Base-by-base conservation (phyloP, 1,139 yeast species). In the Hyphopichia khmerensis region DNA sequence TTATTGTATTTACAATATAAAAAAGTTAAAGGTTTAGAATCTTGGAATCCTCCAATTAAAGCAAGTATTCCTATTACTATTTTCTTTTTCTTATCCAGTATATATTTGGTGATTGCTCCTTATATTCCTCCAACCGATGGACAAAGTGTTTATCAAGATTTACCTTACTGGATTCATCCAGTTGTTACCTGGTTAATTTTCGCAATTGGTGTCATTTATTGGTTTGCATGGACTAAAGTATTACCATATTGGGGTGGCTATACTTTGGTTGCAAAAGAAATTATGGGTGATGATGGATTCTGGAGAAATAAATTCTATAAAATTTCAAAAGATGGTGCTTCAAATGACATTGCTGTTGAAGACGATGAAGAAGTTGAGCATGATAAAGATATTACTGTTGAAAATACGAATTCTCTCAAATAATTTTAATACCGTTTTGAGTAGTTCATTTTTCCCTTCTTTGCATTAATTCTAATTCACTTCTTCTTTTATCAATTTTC, bases 131-230 rank as follows among this genome's bases (percentile, higher is more conserved):
- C 95, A 40, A 59, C 73, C 30, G 69, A 58, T 33, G 87, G 84
- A 30, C 86, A 84, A 65, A 71, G 73, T 39, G 90, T 84, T 44
- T 87, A 86, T 72, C 66, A 79, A 37, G 55, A 60, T 43, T 67
- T 86, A 54, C 96, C 95, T 33, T 88, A 87, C 68, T 88, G 81
- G 75, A 75, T 84, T 43, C 95, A 87, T 61, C 83, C 91, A 56
- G 95, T 87, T 40, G 89, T 86, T 18, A 84, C 95, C 10, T 79
- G 90, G 84, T 93, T 84, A 48, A 73, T 88, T 36, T 84, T 88
- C 53, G 87, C 72, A 7, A 61, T 82, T 44, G 96, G 96, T 48
- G 81, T 76, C 21, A 52, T 76, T 2, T 87, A 87, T 66, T 88
- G 91, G 88, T 47, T 81, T 8, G 61, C 84, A 15, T 84, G 91